Conservation (phyloP, 257 asterid species). For the Solanum dulcamara region DNA sequence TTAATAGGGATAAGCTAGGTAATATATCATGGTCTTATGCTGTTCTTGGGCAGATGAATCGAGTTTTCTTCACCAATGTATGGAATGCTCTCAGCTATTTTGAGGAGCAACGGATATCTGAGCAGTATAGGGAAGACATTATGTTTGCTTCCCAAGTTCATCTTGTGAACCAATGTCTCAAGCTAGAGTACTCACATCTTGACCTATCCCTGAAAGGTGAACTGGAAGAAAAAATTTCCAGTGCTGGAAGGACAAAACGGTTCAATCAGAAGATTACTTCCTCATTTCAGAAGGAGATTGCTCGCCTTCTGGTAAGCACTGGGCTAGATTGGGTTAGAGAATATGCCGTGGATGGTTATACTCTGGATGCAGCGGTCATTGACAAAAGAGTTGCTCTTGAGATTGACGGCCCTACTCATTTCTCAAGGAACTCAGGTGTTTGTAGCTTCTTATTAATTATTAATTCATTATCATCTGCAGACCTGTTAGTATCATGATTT, state of each 20-base stretch:
- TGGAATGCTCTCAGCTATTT: slow-evolving; percentile 53
- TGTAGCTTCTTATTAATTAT: background rate
- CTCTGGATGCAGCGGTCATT: slow-evolving; percentile 74
- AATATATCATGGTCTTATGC: slow-evolving; percentile 87
- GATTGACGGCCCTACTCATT: slow-evolving; percentile 95
- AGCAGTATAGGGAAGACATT: slow-evolving; percentile 63
- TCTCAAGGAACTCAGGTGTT: slow-evolving; percentile 84
- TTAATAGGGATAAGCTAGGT: slow-evolving; percentile 66
- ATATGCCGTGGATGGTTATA: slow-evolving; percentile 62
- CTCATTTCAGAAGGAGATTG: slow-evolving; percentile 90
- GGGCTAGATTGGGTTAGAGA: slow-evolving; percentile 88
- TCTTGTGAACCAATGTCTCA: slow-evolving; percentile 63
- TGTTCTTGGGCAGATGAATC: slow-evolving; percentile 59
- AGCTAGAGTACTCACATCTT: slow-evolving; percentile 60
- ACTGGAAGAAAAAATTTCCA: slow-evolving; percentile 44
- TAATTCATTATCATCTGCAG: background rate
- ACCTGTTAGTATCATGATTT: background rate
- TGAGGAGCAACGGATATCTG: slow-evolving; percentile 51
- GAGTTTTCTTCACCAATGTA: slow-evolving; percentile 42
- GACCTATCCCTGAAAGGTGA: slow-evolving; percentile 37
- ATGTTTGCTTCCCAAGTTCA: slow-evolving; percentile 85
- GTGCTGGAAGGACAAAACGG: slow-evolving; percentile 66
- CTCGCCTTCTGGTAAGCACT: slow-evolving; percentile 80
- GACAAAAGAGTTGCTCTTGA: slow-evolving; percentile 76
- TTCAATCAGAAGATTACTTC: slow-evolving; percentile 78